Conservation (phyloP, 805 yeast genomes). For the Saturnispora mendoncae region DNA sequence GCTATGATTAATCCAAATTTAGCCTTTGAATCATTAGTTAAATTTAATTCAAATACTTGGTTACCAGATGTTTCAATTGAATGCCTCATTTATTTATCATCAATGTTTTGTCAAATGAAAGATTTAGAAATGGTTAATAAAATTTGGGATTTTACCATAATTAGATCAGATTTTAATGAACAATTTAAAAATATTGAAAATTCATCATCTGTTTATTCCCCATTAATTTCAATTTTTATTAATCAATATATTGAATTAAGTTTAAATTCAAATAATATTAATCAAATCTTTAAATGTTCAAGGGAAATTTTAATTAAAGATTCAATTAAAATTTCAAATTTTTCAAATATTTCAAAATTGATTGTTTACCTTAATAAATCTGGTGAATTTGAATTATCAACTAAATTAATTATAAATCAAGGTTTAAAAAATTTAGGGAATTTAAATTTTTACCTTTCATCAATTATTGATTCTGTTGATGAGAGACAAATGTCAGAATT, state of each 20-base stretch:
- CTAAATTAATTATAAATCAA: constrained; percentile 24
- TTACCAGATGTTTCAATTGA: constrained; percentile 28
- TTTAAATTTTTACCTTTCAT: constrained; percentile 26
- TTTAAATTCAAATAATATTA: constrained; percentile 18
- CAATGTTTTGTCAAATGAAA: constrained; percentile 17
- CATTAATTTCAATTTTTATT: constrained; percentile 16
- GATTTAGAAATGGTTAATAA: constrained; percentile 21
- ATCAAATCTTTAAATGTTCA: constrained; percentile 21
- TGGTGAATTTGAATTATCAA: constrained; percentile 17
- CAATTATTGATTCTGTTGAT: constrained; percentile 23
- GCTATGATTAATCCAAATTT: constrained; percentile 19
- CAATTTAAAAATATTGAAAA: constrained; percentile 10
- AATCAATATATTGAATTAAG: constrained; percentile 18
- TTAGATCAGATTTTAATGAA: constrained; percentile 27
- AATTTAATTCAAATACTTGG: constrained; percentile 25
- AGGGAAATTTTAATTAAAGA: constrained; percentile 26
- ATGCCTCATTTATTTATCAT: constrained; percentile 21
- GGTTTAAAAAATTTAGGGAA: constrained; percentile 24
- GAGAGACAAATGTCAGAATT: constrained; percentile 16
- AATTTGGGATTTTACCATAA: constrained; percentile 27
- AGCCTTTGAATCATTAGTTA: constrained; percentile 22
- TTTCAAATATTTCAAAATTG: constrained; percentile 19
- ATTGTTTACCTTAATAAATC: constrained; percentile 20
- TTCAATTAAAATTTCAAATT: constrained; percentile 18
- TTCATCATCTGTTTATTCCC: constrained; percentile 14